Evolutionary conservation across 768 basidiomycete species (phyloP).

Genomic region (Hebeloma cylindrosporum): DNA sequence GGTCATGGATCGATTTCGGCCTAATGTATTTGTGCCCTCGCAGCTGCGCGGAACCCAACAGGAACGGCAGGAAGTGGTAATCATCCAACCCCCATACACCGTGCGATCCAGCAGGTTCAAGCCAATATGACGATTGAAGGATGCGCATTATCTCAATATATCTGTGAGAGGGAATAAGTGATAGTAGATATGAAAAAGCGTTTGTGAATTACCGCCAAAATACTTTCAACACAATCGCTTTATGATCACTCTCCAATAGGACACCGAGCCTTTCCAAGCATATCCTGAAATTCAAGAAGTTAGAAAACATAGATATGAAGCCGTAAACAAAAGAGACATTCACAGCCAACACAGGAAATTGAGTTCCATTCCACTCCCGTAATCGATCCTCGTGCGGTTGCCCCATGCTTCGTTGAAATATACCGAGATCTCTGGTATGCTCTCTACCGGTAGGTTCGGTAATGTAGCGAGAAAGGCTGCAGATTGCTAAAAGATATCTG

Average conservation of each 20-base stretch:
- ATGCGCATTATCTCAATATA: constrained; percentile 82
- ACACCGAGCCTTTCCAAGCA: constrained; percentile 77
- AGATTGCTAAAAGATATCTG: constrained; percentile 42
- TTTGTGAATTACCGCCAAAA: constrained; percentile 74
- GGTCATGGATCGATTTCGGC: constrained; percentile 91
- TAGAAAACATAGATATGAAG: background rate
- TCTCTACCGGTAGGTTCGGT: constrained; percentile 55
- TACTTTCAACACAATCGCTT: constrained; percentile 73
- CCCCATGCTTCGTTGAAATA: constrained; percentile 94
- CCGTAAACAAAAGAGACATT: constrained; percentile 25
- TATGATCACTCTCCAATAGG: constrained; percentile 61
- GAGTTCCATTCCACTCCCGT: constrained; percentile 99
- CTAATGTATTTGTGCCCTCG: constrained; percentile 83
- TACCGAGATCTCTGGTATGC: constrained; percentile 65
- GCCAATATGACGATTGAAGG: constrained; percentile 93
- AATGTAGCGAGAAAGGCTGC: constrained; percentile 56
- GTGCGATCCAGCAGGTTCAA: constrained; percentile 98
- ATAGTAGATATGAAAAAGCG: background rate
- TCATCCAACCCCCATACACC: constrained; percentile 98
- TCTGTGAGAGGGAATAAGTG: constrained; percentile 47
- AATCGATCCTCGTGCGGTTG: constrained; percentile 88
- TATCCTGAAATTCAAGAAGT: constrained; percentile 46
- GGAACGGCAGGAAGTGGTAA: constrained; percentile 93
- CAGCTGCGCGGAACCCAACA: constrained; percentile 84
- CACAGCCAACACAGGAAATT: constrained; percentile 98